A percentile compares a stretch with the other conserved stretches of the same genome.
These are phyloP conservation scores for Ogataea neopini DNA, from an alignment of 805 yeast species.

Conservation along the genomic window DNA sequence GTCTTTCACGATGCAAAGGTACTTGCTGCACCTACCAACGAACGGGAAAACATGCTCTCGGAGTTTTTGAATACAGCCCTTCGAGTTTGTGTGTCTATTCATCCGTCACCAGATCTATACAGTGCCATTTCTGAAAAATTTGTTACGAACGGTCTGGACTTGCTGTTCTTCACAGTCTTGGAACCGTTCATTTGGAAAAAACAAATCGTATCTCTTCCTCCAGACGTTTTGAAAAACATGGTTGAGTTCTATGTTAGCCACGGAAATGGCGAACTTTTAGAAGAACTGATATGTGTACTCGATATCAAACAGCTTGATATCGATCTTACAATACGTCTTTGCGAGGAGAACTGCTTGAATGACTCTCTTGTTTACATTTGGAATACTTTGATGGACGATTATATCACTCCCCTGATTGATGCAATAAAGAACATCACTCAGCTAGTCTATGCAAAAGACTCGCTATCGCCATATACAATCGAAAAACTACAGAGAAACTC, in stretches of 20 bases:
- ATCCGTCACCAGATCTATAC: constrained; percentile 38
- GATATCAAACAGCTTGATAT: constrained; percentile 73
- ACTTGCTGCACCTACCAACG: constrained; percentile 3
- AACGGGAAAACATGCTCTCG: constrained; percentile 25
- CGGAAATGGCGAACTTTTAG: constrained; percentile 51
- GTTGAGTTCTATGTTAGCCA: constrained; percentile 48
- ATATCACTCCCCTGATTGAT: constrained; percentile 66
- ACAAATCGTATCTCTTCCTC: constrained; percentile 53
- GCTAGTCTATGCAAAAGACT: constrained; percentile 12
- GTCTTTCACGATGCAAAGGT: constrained; percentile 35
- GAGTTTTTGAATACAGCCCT: constrained; percentile 41
- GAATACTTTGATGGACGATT: constrained; percentile 70
- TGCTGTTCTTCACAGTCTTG: constrained; percentile 51
- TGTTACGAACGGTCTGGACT: constrained; percentile 34
- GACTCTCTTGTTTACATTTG: constrained; percentile 73
- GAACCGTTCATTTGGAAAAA: constrained; percentile 52
- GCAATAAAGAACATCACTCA: constrained; percentile 42
- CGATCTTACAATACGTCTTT: constrained; percentile 67
- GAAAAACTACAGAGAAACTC: constrained; percentile 24
- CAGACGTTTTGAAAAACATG: constrained; percentile 60
- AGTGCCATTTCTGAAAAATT: constrained; percentile 49
- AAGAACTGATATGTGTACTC: constrained; percentile 66
- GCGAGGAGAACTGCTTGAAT: constrained; percentile 53
- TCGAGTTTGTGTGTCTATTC: constrained; percentile 41
- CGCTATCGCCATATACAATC: constrained; percentile 5